Conservation (phyloP, 2,329 filamentous ascomycete species). For the Aspergillus brasiliensis region DNA sequence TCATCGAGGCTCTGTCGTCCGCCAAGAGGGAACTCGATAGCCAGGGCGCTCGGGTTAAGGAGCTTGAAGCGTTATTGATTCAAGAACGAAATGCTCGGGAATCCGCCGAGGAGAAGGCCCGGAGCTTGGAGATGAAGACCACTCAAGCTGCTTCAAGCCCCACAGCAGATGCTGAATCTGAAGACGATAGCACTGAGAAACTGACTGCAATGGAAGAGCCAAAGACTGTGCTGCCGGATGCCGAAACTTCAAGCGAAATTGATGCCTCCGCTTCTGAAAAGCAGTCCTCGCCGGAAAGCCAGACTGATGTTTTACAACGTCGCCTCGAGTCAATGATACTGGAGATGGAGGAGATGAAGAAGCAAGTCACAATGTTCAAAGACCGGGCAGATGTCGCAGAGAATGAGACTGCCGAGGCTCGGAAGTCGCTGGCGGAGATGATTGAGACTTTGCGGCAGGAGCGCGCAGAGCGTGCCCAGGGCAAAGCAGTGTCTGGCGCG, state of each 20-base stretch:
- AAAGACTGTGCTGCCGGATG: constrained; percentile 14
- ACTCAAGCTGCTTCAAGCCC: constrained; percentile 34
- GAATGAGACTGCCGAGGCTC: constrained; percentile 69
- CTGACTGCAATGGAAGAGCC: constrained; percentile 9
- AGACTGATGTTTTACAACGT: constrained; percentile 60
- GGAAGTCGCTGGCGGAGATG: constrained; percentile 82
- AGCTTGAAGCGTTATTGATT: constrained; percentile 75
- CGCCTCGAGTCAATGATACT: constrained; percentile 74
- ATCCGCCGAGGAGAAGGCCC: constrained; percentile 78
- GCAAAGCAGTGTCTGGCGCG: constrained; percentile 21
- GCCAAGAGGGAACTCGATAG: constrained; percentile 84
- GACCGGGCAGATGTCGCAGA: constrained; percentile 79
- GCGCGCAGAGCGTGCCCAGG: constrained; percentile 55
- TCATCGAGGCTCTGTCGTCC: constrained; percentile 80
- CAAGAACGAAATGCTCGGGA: constrained; percentile 82
- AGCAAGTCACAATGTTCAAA: constrained; percentile 77
- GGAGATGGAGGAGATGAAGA: constrained; percentile 79
- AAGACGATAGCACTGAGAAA: constrained; percentile 2
- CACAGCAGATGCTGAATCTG: neutral
- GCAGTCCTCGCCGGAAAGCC: constrained; percentile 32
- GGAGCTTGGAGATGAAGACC: constrained; percentile 66
- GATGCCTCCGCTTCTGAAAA: constrained; percentile 34
- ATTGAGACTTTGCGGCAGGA: constrained; percentile 76
- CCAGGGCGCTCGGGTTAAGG: constrained; percentile 77
- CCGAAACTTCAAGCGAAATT: constrained; percentile 11